Evolutionary conservation across 345 rosid genomes (phyloP).

Genomic region (Aquilaria sinensis): DNA sequence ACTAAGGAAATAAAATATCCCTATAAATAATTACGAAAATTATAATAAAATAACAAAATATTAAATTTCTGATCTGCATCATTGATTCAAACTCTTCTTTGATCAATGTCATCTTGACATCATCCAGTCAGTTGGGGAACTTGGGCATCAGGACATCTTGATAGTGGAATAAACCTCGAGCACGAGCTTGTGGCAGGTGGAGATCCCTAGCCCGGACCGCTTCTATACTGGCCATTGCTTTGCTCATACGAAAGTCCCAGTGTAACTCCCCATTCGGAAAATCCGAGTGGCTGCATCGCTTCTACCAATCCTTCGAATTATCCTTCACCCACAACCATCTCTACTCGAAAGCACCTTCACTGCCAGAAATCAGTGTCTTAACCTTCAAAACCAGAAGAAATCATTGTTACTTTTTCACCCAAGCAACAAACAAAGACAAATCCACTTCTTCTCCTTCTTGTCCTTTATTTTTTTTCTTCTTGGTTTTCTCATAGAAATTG

Average conservation of each 20-base stretch:
- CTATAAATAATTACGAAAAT: no score
- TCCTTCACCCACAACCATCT: constrained; percentile 56
- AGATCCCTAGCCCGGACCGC: constrained; percentile 45
- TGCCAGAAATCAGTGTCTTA: not conserved
- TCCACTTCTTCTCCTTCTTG: no score
- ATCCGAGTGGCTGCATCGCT: constrained; percentile 32
- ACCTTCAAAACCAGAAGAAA: no score
- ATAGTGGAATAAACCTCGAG: constrained; percentile 47
- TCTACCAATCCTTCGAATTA: constrained; percentile 57
- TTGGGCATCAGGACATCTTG: constrained; percentile 36
- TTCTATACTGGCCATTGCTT: constrained; percentile 41
- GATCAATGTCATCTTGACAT: constrained; percentile 10
- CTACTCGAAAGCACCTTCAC: constrained; percentile 1
- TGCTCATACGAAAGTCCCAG: constrained; percentile 40
- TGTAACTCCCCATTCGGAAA: constrained; percentile 43
- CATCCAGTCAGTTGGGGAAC: constrained; percentile 44
- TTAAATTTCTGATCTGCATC: no score
- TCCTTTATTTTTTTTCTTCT: no score
- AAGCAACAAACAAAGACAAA: no score
- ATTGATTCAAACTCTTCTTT: constrained; percentile 20
- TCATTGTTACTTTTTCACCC: no score
- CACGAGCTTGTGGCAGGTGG: constrained; percentile 54
- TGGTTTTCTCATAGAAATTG: no score
- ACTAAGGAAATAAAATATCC: no score
- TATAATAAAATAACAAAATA: no score